Conservation (phyloP, 192 early-diverging fungal genomes). For the Coemansia sp. region DNA sequence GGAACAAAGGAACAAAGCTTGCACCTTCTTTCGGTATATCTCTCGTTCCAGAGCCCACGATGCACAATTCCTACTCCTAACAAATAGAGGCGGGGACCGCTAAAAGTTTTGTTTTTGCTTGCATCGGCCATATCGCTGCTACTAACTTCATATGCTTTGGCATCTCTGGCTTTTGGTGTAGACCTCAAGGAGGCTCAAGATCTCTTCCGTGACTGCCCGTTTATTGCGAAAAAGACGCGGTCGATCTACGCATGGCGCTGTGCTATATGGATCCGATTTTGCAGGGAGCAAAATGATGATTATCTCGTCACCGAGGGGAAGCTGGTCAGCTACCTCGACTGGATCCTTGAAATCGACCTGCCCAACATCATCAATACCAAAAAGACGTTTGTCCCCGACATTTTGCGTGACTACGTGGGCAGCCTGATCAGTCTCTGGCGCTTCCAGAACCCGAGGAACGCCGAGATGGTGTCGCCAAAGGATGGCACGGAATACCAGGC, state of each 20-base stretch:
- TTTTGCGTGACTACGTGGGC: constrained; percentile 54
- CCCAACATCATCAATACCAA: constrained; percentile 55
- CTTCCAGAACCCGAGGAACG: constrained; percentile 49
- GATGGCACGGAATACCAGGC: constrained; percentile 51
- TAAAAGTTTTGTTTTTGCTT: background rate
- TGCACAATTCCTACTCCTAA: background rate
- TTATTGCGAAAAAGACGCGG: constrained; percentile 54
- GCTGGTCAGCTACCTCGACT: constrained; percentile 49
- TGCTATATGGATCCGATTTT: constrained; percentile 51
- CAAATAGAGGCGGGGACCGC: background rate
- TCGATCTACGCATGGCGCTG: constrained; percentile 53
- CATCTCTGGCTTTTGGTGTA: constrained; percentile 10
- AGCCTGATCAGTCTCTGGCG: constrained; percentile 53
- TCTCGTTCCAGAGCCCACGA: background rate
- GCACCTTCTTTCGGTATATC: background rate
- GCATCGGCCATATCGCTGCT: background rate
- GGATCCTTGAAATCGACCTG: constrained; percentile 51
- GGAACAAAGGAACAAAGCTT: background rate
- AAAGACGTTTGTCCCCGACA: constrained; percentile 53
- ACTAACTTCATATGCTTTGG: background rate
- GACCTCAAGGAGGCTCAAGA: constrained; percentile 54
- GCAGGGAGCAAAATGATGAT: constrained; percentile 35
- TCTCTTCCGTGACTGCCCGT: constrained; percentile 46
- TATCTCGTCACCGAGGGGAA: constrained; percentile 48
- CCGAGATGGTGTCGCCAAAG: constrained; percentile 49